Conservation (phyloP, 164 flowering plant genomes). For the Tetracentron sinense region DNA sequence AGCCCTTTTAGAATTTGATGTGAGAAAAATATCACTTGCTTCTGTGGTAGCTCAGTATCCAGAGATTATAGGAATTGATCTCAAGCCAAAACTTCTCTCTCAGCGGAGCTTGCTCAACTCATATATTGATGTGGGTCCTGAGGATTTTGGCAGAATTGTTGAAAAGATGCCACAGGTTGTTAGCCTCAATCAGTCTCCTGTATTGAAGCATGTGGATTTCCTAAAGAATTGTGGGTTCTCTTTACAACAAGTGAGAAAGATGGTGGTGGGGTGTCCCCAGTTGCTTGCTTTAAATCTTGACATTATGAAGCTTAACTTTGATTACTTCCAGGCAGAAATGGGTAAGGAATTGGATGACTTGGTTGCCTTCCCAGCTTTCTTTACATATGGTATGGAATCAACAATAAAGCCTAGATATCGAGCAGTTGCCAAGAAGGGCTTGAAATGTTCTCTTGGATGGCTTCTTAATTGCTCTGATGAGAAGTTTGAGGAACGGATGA, state of each 20-base stretch:
- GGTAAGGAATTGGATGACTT: conserved; percentile 66
- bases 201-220: conserved; percentile 69
- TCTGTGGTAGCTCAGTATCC: conserved; percentile 81
- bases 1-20: conserved; percentile 50
- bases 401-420: conserved; percentile 73
- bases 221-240: conserved; percentile 76
- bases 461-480: conserved; percentile 70
- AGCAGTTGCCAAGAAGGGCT: conserved; percentile 53
- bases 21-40: conserved; percentile 49
- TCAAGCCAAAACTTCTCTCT: conserved; percentile 53
- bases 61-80: conserved; percentile 76
- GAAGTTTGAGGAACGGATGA: conserved; percentile 73
- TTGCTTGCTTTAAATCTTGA: conserved; percentile 56
- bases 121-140: conserved; percentile 35
- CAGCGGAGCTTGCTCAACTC: conserved; percentile 51
- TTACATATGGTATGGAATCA: conserved; percentile 68
- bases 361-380: conserved; percentile 63
- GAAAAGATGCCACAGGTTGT: conserved; percentile 96
- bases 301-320: conserved; percentile 55
- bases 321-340: conserved; percentile 52
- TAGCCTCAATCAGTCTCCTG: conserved; percentile 49
- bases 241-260: conserved; percentile 47
- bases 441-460: conserved; percentile 35
- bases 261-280: conserved; percentile 73
- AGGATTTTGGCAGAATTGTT: conserved; percentile 60